phyloP scores from a whole-genome alignment of 805 yeast genomes.

The Kodamaea leandrae region DNA sequence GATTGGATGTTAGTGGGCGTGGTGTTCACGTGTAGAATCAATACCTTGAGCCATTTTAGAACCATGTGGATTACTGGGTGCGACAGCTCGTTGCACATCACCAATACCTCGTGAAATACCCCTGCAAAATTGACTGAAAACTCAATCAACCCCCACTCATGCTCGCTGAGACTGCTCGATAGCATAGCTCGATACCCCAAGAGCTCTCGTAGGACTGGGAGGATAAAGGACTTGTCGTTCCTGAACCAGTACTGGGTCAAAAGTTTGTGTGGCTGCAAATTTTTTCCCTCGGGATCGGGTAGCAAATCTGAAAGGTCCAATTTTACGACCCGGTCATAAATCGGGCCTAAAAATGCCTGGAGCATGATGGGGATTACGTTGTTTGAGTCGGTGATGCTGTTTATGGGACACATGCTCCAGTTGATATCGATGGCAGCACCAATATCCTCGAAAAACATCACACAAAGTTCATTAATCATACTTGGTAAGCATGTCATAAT shows the following conservation, averaged over 20 bases:
- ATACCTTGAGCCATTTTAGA: conserved; percentile 22
- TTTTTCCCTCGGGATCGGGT: conserved; percentile 9
- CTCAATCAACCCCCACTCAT: conserved; percentile 17
- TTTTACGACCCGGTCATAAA: background rate
- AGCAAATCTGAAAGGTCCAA: conserved; percentile 3
- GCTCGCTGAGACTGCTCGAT: conserved; percentile 6
- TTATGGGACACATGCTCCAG: background rate
- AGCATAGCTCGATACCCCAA: background rate
- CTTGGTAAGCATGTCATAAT: conserved; percentile 19
- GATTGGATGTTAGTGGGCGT: conserved; percentile 3
- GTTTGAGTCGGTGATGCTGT: background rate
- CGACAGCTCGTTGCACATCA: conserved; percentile 5
- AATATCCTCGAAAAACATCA: conserved; percentile 7
- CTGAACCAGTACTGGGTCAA: conserved; percentile 8
- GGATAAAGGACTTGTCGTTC: conserved; percentile 11
- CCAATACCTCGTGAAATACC: conserved; percentile 15
- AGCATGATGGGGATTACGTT: conserved; percentile 2
- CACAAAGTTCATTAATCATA: conserved; percentile 12
- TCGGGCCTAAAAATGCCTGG: conserved; percentile 3
- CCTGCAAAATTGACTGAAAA: conserved; percentile 12
- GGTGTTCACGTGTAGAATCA: conserved; percentile 17
- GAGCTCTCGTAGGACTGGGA: background rate
- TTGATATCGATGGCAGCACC: background rate
- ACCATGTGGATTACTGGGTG: conserved; percentile 19
- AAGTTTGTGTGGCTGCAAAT: conserved; percentile 7